Evolutionary conservation across 257 asterid genomes (phyloP).

Genomic region (Orobanche coerulescens): DNA sequence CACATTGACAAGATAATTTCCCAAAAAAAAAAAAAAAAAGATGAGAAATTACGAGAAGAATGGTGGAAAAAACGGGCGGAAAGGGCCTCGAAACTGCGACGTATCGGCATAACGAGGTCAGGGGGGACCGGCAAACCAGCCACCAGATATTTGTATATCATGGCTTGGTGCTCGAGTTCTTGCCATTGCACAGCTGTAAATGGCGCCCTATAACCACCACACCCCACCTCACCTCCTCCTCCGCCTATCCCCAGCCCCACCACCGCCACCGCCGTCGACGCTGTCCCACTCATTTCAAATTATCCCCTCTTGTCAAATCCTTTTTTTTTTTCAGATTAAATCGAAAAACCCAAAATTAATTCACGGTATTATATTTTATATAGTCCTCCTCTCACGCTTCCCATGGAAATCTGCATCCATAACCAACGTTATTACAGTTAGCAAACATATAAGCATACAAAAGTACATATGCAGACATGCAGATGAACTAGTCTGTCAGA

Average conservation of each 20-base stretch:
- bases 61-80: constrained; percentile 74
- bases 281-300: constrained; percentile 69
- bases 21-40: not conserved
- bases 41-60: constrained; percentile 49
- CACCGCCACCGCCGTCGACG: constrained; percentile 42
- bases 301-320: constrained; percentile 22
- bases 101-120: constrained; percentile 78
- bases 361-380: not conserved
- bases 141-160: constrained; percentile 81
- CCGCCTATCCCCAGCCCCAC: constrained; percentile 30
- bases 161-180: constrained; percentile 96
- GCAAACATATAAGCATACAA: constrained; percentile 17
- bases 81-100: constrained; percentile 78
- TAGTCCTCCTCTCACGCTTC: constrained; percentile 23
- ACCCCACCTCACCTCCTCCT: constrained; percentile 46
- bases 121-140: constrained; percentile 91
- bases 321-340: not conserved
- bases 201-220: constrained; percentile 61
- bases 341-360: constrained; percentile 7
- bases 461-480: constrained; percentile 19
- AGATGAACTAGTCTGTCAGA: not conserved
- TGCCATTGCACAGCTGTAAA: constrained; percentile 96
- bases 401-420: constrained; percentile 41
- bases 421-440: constrained; percentile 25
- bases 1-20: no score